Evolutionary conservation across 345 rosid species (phyloP).

Genomic region (Syzygium oleosum): DNA sequence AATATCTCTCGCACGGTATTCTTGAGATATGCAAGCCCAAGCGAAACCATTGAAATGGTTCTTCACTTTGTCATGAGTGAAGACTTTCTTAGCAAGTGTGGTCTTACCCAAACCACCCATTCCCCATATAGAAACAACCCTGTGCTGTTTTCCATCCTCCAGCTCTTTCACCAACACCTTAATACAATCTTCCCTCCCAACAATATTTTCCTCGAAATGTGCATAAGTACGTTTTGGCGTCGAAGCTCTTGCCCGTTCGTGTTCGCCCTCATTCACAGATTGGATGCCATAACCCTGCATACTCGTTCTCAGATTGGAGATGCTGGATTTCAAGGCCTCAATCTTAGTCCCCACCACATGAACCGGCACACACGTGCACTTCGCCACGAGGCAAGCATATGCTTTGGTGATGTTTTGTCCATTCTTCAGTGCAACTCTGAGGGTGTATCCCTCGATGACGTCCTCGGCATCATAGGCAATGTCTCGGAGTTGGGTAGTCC

Average conservation of each 20-base stretch:
- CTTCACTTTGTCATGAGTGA: too few relatives aligned
- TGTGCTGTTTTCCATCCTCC: too few relatives aligned
- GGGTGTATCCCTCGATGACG: background rate
- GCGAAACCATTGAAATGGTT: too few relatives aligned
- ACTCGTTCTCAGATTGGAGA: conserved; percentile 17
- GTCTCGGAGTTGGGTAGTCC: conserved; percentile 1
- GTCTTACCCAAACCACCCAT: too few relatives aligned
- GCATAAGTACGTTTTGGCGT: conserved; percentile 11
- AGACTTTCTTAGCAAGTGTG: too few relatives aligned
- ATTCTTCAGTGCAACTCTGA: background rate
- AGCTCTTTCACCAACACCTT: too few relatives aligned
- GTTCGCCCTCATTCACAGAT: background rate
- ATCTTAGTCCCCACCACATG: conserved; percentile 14
- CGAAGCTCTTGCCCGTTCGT: background rate
- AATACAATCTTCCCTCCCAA: conserved; percentile 26
- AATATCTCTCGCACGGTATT: too few relatives aligned
- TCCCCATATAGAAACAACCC: too few relatives aligned
- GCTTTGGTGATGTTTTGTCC: background rate
- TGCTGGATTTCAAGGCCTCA: conserved; percentile 13
- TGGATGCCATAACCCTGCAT: conserved; percentile 21
- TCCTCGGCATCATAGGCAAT: conserved; percentile 13
- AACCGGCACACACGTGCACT: background rate
- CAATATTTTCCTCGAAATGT: conserved; percentile 13
- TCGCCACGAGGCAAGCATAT: background rate
- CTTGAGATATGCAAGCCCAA: too few relatives aligned